Evolutionary conservation across 495 filamentous ascomycete genomes (phyloP), one percentile per base, ranked within the genome.

Genomic region (Podospora sp.): DNA sequence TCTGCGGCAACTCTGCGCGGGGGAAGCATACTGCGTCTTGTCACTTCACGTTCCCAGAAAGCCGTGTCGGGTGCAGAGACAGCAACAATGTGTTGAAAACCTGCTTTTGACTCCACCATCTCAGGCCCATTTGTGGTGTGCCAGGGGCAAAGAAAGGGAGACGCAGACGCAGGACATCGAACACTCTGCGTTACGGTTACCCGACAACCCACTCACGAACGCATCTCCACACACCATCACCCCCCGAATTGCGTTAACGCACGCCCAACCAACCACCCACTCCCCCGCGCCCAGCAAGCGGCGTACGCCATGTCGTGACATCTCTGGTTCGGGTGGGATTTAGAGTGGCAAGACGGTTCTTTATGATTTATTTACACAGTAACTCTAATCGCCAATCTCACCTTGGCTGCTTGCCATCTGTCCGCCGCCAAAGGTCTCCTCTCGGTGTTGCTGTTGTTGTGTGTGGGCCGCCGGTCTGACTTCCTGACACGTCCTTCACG

Each of bases 361-460:
- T 27, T 18, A 6, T 46, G 5, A 46, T 46, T 46, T 46, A 46
- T 46, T 46, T 46, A 46, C 40, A 11, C 40, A 46, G 40, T 46
- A 55, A 49, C 62, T 63, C n/a, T 55, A 26, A 63, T 53, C 62
- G 62, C 49, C 61, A 63, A 52, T 53, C 61, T 53, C 25, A 52
- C 40, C 56, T 35, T 20, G 26, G n/a, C 22, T 25, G 25, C 27
- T 33, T 22, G 16, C 56, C 24, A 20, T 35, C 24, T 22, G 8
- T 25, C 56, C 56, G 2, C 6, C 6, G 21, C 22, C 40, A 6
- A 14, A 46, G 16, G 2, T 2, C 40, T 18, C 33, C 5, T 46
- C 12, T 18, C 14, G 40, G 11, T 14, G 14, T 46, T 18, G 40
- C 25, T 60, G 6, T 60, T 59, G 18, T 59, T n/a, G n/a, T n/a